These are phyloP conservation scores for Multifurca ochricompacta DNA, from an alignment of 768 basidiomycete species.

Conservation along the genomic window DNA sequence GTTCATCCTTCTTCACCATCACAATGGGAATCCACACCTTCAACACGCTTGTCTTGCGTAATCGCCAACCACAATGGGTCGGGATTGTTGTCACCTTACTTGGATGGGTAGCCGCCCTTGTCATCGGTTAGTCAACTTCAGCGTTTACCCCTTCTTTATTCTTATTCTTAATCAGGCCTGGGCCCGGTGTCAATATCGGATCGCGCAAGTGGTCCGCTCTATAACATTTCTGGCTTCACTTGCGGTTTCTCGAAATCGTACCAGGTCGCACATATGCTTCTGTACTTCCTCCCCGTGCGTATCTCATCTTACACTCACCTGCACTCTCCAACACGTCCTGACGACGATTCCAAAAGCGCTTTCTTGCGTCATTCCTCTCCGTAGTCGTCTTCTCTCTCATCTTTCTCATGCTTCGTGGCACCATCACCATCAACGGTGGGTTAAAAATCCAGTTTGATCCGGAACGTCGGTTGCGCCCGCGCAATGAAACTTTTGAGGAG, in stretches of 20 bases:
- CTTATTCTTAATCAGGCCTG: conserved; percentile 11
- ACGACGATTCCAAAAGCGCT: conserved; percentile 36
- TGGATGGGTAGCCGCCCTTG: conserved; percentile 48
- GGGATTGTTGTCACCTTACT: conserved; percentile 35
- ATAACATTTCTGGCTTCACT: conserved; percentile 43
- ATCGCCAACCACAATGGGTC: conserved; percentile 43
- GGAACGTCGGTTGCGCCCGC: conserved; percentile 35
- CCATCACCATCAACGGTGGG: conserved; percentile 42
- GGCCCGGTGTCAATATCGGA: conserved; percentile 28
- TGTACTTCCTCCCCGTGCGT: conserved; percentile 58
- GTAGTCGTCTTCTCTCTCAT: conserved; percentile 51
- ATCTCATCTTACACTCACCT: neutral
- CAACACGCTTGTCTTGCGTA: conserved; percentile 52
- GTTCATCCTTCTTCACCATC: conserved; percentile 56
- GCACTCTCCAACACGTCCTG: neutral
- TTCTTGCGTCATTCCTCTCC: conserved; percentile 48
- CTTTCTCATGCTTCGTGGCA: conserved; percentile 55
- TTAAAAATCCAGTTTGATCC: conserved; percentile 43
- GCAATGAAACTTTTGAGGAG: conserved; percentile 31
- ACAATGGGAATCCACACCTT: conserved; percentile 63
- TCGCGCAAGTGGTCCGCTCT: conserved; percentile 36
- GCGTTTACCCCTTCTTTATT: neutral
- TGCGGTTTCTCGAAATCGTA: conserved; percentile 45
- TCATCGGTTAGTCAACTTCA: conserved; percentile 38
- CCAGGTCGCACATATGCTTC: conserved; percentile 38